A percentile compares a stretch with the other conserved stretches of the same genome.
phyloP scores from a whole-genome alignment of 352 stramenopile species.

The Aphanomyces stellatus region DNA sequence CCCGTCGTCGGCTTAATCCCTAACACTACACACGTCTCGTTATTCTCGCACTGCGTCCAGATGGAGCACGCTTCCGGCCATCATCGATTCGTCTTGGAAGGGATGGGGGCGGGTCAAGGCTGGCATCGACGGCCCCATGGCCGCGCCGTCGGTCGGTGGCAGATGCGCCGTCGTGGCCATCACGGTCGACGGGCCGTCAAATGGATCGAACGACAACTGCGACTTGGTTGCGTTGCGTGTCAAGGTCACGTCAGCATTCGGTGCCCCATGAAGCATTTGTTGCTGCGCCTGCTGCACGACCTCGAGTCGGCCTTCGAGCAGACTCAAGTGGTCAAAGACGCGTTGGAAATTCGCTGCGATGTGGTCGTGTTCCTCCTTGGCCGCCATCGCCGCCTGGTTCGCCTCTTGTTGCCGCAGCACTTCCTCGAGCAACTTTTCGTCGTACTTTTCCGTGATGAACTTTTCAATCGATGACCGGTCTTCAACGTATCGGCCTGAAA shows the following conservation, averaged over 20 bases:
- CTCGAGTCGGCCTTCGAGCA: neutral
- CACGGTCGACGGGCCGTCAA: too few relatives aligned
- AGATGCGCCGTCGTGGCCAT: too few relatives aligned
- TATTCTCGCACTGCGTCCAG: neutral
- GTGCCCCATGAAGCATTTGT: neutral
- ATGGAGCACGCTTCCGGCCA: too few relatives aligned
- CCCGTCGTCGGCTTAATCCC: conserved; percentile 22
- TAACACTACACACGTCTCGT: neutral
- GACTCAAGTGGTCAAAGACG: neutral
- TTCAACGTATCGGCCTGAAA: conserved; percentile 61
- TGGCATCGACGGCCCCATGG: too few relatives aligned
- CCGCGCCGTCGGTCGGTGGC: too few relatives aligned
- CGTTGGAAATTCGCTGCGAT: neutral
- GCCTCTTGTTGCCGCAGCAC: neutral
- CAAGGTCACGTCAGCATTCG: too few relatives aligned
- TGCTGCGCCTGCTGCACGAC: neutral
- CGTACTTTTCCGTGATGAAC: conserved; percentile 81
- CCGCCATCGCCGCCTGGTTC: neutral
- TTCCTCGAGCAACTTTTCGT: conserved; percentile 51
- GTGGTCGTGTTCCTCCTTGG: neutral
- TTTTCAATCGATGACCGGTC: conserved; percentile 72
- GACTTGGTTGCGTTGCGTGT: too few relatives aligned
- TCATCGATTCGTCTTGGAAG: neutral
- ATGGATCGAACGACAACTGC: too few relatives aligned
- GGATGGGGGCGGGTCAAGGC: neutral